phyloP scores from a whole-genome alignment of 1,284 basidiomycete species.

The Taiwanofungus camphoratus region DNA sequence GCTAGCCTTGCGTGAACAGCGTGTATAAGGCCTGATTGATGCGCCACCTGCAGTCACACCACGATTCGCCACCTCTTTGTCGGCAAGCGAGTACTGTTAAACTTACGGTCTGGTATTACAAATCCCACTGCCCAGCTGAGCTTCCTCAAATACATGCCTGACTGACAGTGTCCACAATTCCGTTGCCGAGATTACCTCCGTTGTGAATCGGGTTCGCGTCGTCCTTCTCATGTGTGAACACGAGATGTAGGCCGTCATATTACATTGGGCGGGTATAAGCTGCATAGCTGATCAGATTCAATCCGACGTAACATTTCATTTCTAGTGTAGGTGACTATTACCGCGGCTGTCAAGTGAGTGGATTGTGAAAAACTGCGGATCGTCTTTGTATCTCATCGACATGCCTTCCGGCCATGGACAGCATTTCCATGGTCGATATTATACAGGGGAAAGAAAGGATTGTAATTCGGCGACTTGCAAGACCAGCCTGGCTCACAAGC shows the following conservation, averaged over 20 bases:
- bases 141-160: background rate
- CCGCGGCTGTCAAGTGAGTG: constrained; percentile 52
- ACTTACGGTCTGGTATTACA: background rate
- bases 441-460: constrained; percentile 50
- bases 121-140: background rate
- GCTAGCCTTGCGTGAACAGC: too few species aligned
- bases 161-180: background rate
- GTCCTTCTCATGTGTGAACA: constrained; percentile 48
- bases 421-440: constrained; percentile 62
- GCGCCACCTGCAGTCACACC: too few species aligned
- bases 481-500: constrained; percentile 48
- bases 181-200: background rate
- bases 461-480: constrained; percentile 46
- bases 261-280: constrained; percentile 2
- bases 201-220: background rate
- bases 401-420: constrained; percentile 20
- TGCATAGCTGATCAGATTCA: constrained; percentile 8
- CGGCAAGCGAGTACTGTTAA: too few species aligned
- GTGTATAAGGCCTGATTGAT: too few species aligned
- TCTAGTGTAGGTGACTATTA: constrained; percentile 54
- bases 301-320: background rate
- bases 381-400: background rate
- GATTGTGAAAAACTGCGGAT: background rate
- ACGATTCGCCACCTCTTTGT: too few species aligned
- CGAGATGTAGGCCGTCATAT: constrained; percentile 45